Evolutionary conservation across 345 rosid species (phyloP).

Genomic region (Sapria himalayana): DNA sequence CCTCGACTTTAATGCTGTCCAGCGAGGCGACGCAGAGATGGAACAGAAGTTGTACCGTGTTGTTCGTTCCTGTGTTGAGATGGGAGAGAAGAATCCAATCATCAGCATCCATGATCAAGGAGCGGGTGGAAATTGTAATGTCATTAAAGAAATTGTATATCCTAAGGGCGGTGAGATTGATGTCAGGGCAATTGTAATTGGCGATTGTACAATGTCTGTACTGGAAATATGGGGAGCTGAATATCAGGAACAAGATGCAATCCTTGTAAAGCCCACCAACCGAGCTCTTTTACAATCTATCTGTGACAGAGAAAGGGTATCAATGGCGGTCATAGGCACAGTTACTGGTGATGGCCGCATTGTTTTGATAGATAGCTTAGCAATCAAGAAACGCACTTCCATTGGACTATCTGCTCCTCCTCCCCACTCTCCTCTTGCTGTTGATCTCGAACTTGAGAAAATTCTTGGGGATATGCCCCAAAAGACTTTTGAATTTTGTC

Average conservation of each 20-base stretch:
- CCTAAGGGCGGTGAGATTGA: slow-evolving; percentile 88
- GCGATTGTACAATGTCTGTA: slow-evolving; percentile 86
- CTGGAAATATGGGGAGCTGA: slow-evolving; percentile 99
- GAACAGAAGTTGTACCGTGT: slow-evolving; percentile 80
- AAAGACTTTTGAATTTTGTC: slow-evolving; percentile 54
- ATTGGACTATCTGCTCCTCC: slow-evolving; percentile 57
- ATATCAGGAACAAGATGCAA: slow-evolving; percentile 95
- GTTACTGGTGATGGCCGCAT: slow-evolving; percentile 62
- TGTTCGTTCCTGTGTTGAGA: slow-evolving; percentile 78
- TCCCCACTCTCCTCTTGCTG: slow-evolving; percentile 70
- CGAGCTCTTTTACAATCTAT: slow-evolving; percentile 38
- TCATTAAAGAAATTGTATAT: slow-evolving; percentile 84
- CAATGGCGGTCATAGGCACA: slow-evolving; percentile 79
- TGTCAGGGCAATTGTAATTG: slow-evolving; percentile 56
- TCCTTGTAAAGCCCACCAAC: slow-evolving; percentile 75
- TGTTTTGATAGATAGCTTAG: slow-evolving; percentile 47
- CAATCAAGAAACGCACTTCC: slow-evolving; percentile 25
- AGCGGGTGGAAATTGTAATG: slow-evolving; percentile 95
- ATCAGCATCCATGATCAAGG: slow-evolving; percentile 96
- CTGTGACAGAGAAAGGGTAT: slow-evolving; percentile 80
- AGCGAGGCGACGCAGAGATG: slow-evolving; percentile 96
- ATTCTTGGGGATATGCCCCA: slow-evolving; percentile 95
- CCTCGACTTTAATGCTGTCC: slow-evolving; percentile 96
- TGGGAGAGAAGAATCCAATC: slow-evolving; percentile 81
- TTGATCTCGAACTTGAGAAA: slow-evolving; percentile 80